Conservation (phyloP, 163 green algal genomes). For the Chlamydomonas reinhardtii region DNA sequence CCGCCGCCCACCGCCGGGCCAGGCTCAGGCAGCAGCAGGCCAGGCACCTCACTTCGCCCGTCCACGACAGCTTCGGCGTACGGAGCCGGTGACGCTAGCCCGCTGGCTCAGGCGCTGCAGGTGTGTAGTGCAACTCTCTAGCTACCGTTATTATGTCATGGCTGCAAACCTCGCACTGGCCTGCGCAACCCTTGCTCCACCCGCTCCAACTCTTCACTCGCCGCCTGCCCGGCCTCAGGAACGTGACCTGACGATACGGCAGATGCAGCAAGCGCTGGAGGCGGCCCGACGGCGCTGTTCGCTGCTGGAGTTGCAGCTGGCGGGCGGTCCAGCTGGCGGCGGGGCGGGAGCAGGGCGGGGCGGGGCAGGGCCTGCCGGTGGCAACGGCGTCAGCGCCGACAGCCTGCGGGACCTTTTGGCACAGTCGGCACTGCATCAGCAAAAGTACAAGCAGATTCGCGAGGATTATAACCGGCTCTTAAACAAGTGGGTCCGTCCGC, state of each 20-base stretch:
- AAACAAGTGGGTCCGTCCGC: constrained; percentile 40
- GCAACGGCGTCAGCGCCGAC: constrained; percentile 8
- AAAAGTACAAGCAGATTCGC: constrained; percentile 63
- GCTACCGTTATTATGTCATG: too few species aligned
- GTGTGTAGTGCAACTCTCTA: neutral
- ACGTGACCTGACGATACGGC: constrained; percentile 46
- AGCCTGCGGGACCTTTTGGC: constrained; percentile 51
- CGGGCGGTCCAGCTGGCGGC: neutral
- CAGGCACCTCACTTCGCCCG: neutral
- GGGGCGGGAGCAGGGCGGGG: neutral
- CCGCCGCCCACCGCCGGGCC: neutral
- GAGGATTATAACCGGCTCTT: constrained; percentile 65
- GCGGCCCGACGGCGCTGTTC: constrained; percentile 49
- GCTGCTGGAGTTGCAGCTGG: constrained; percentile 53
- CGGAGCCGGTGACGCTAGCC: neutral
- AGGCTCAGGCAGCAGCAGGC: neutral
- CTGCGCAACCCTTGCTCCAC: too few species aligned
- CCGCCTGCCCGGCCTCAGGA: constrained; percentile 27
- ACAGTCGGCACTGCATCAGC: constrained; percentile 55
- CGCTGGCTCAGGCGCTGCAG: neutral
- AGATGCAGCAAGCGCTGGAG: constrained; percentile 62
- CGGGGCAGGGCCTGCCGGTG: constrained; percentile 2
- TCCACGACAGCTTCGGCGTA: neutral
- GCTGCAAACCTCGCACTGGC: too few species aligned
- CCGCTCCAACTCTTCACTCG: neutral